These are phyloP conservation scores for Lecanoromycetidae sp. DNA, from an alignment of 2,329 filamentous ascomycete species.

Conservation along the genomic window DNA sequence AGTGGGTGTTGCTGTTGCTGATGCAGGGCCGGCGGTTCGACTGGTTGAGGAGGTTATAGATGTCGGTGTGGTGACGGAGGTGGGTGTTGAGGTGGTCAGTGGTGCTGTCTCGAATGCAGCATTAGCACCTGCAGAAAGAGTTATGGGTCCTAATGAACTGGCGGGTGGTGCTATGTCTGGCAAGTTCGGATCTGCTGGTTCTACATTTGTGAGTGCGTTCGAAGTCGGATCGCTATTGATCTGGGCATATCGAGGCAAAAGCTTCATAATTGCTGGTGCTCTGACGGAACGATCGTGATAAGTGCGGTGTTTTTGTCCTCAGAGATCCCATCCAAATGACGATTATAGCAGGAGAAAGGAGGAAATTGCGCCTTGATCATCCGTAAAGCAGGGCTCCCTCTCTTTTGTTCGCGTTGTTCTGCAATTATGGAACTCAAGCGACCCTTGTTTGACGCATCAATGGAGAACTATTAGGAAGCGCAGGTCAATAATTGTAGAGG, in stretches of 20 bases:
- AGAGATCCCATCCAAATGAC: too few species aligned
- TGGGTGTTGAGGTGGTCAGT: neutral
- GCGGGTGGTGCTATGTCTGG: neutral
- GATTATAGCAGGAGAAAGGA: too few species aligned
- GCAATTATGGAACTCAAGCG: too few species aligned
- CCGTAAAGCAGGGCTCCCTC: too few species aligned
- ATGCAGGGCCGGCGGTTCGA: neutral
- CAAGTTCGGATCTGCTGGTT: neutral
- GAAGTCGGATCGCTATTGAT: neutral
- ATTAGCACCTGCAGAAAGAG: neutral
- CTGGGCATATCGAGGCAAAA: neutral
- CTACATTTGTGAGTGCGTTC: neutral
- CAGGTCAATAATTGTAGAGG: slow-evolving; percentile 6
- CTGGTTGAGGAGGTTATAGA: neutral
- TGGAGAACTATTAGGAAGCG: neutral
- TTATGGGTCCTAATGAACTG: neutral
- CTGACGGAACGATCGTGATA: neutral
- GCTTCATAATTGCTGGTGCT: neutral
- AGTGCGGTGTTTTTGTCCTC: too few species aligned
- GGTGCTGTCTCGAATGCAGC: neutral
- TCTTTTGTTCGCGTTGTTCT: too few species aligned
- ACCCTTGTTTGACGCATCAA: neutral
- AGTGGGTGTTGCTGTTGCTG: slow-evolving; percentile 2
- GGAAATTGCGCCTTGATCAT: too few species aligned
- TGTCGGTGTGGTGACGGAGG: neutral